Percentiles rank a stretch among this genome's conserved stretches.
These are phyloP conservation scores for Aspergillus transmontanensis DNA, from an alignment of 2,329 filamentous ascomycete species.

Conservation along the genomic window DNA sequence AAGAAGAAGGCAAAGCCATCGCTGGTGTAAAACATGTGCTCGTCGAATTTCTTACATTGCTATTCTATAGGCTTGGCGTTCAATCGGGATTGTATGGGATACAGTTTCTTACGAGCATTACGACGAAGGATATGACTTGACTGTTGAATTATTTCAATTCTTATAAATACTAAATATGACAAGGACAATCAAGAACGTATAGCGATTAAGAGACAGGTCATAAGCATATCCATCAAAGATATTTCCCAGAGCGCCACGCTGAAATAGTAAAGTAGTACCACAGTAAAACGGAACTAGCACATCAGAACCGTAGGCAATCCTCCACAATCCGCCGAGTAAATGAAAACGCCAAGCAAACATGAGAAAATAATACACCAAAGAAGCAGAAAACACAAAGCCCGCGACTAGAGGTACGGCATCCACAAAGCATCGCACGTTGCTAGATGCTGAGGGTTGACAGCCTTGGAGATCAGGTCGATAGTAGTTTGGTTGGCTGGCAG, in stretches of 20 bases:
- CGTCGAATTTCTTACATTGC: not conserved
- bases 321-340: slow-evolving; percentile 11
- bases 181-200: slow-evolving; percentile 6
- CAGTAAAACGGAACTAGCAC: slow-evolving; percentile 3
- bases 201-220: slow-evolving; percentile 18
- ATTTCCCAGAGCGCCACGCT: slow-evolving; percentile 27
- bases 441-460: slow-evolving; percentile 88
- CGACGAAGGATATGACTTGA: not conserved
- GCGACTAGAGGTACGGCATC: slow-evolving; percentile 84
- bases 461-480: slow-evolving; percentile 89
- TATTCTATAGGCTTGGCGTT: slow-evolving; percentile 14
- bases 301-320: slow-evolving; percentile 8
- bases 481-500: slow-evolving; percentile 96
- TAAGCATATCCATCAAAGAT: slow-evolving; percentile 19
- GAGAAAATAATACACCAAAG: slow-evolving; percentile 13
- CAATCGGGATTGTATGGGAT: not conserved
- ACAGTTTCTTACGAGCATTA: slow-evolving; percentile 5
- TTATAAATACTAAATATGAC: slow-evolving; percentile 13
- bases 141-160: not conserved
- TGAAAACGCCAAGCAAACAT: slow-evolving; percentile 19
- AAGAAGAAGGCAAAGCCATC: slow-evolving; percentile 80
- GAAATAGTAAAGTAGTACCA: slow-evolving; percentile 18
- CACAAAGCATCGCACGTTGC: slow-evolving; percentile 88
- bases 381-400: slow-evolving; percentile 8
- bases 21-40: slow-evolving; percentile 35